Conservation (phyloP, 345 rosid genomes). For the Syzygium grande region DNA sequence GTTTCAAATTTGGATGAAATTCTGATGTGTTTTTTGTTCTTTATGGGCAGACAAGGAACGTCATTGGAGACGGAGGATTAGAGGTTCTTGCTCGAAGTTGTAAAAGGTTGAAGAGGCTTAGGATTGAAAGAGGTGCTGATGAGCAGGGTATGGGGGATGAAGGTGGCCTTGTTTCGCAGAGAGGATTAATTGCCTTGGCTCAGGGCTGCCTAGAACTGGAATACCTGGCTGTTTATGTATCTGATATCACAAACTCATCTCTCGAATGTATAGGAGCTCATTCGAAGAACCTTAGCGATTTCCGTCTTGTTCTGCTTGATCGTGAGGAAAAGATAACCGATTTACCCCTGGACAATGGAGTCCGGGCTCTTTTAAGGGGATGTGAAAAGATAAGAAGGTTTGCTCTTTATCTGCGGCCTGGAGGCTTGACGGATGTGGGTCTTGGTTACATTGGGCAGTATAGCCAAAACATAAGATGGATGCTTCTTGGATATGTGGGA, state of each 20-base stretch:
- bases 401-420: conserved; percentile 71
- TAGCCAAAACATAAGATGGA: conserved; percentile 81
- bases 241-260: conserved; percentile 74
- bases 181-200: conserved; percentile 79
- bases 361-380: conserved; percentile 71
- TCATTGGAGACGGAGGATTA: conserved; percentile 86
- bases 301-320: conserved; percentile 85
- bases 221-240: conserved; percentile 80
- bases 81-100: conserved; percentile 75
- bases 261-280: conserved; percentile 53
- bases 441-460: conserved; percentile 68
- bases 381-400: conserved; percentile 78
- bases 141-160: conserved; percentile 85
- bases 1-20: neutral
- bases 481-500: conserved; percentile 85
- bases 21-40: neutral
- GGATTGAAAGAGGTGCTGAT: conserved; percentile 92
- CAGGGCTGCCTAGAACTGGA: conserved; percentile 77
- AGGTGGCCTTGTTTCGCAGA: conserved; percentile 78
- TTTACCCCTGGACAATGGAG: conserved; percentile 88
- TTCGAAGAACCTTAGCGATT: conserved; percentile 70
- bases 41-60: conserved; percentile 78
- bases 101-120: conserved; percentile 68
- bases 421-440: conserved; percentile 80
- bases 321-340: conserved; percentile 63